These are phyloP conservation scores for Stevia rebaudiana DNA, from an alignment of 140 eudicot genomes.

Conservation along the genomic window DNA sequence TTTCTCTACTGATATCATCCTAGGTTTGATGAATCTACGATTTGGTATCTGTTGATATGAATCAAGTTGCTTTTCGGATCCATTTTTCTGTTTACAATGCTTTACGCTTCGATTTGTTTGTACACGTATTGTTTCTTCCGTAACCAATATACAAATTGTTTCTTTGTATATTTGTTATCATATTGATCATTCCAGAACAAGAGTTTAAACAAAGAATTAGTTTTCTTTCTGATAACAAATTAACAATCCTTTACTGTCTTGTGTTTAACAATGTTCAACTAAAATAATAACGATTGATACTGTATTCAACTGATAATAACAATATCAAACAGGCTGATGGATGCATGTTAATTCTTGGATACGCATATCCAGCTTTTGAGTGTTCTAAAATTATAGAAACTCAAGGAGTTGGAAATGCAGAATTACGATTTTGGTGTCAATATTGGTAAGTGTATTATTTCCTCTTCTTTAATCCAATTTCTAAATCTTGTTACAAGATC, in stretches of 20 bases:
- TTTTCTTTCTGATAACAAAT: no score
- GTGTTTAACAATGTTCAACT: no score
- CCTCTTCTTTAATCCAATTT: no score
- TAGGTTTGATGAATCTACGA: neutral
- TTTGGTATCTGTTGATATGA: neutral
- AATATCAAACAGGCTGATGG: conserved; percentile 40
- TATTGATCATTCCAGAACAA: neutral
- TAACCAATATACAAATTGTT: neutral
- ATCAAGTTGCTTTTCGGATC: neutral
- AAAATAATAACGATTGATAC: neutral
- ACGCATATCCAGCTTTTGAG: conserved; percentile 74
- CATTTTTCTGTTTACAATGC: neutral
- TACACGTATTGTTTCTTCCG: neutral
- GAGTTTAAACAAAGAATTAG: conserved; percentile 8
- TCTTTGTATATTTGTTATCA: neutral
- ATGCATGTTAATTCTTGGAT: conserved; percentile 54
- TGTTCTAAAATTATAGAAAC: conserved; percentile 63
- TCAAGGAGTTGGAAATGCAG: conserved; percentile 46
- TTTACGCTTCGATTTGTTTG: neutral
- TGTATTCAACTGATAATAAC: neutral
- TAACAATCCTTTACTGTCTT: no score
- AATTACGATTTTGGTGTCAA: conserved; percentile 73
- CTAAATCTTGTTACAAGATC: no score
- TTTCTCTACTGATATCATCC: neutral
- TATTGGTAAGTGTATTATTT: conserved; percentile 39